These are phyloP conservation scores for Bombardia bombarda DNA, from an alignment of 495 filamentous ascomycete species.

Conservation along the genomic window DNA sequence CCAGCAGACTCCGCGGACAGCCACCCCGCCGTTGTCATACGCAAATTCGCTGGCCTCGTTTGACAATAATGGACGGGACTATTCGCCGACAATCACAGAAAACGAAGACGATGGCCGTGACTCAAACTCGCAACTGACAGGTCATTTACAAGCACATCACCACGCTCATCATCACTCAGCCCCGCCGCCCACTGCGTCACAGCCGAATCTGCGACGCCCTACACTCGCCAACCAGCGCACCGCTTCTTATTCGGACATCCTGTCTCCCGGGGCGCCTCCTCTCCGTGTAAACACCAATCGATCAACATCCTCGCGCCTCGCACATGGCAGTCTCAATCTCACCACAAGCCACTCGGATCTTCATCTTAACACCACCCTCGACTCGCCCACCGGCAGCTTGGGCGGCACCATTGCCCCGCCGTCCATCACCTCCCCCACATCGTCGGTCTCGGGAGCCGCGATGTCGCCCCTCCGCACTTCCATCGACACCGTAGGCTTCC, in stretches of 20 bases:
- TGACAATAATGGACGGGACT: slow-evolving; percentile 32
- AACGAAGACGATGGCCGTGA: slow-evolving; percentile 36
- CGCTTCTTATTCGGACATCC: slow-evolving; percentile 30
- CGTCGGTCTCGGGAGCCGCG: slow-evolving; percentile 20
- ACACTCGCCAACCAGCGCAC: slow-evolving; percentile 36
- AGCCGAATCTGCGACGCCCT: slow-evolving; percentile 23
- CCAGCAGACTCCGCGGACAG: slow-evolving; percentile 48
- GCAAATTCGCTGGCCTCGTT: slow-evolving; percentile 43
- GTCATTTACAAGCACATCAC: slow-evolving; percentile 2
- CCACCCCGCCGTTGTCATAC: slow-evolving; percentile 47
- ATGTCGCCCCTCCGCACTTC: slow-evolving; percentile 45
- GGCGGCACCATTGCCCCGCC: slow-evolving; percentile 5
- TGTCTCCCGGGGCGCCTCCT: slow-evolving; percentile 20
- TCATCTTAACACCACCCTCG: slow-evolving; percentile 23
- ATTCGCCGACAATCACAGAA: slow-evolving; percentile 41
- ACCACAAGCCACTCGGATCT: slow-evolving; percentile 33
- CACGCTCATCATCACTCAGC: neutral
- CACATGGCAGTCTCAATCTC: slow-evolving; percentile 26
- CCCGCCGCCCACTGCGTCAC: slow-evolving; percentile 9
- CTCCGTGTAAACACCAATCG: slow-evolving; percentile 38
- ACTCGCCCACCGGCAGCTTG: slow-evolving; percentile 22
- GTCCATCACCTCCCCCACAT: slow-evolving; percentile 12
- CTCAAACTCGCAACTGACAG: slow-evolving; percentile 6
- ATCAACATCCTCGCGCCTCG: slow-evolving; percentile 30
- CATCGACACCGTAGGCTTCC: slow-evolving; percentile 39